Evolutionary conservation across 75 land plant genomes (phyloP).

Genomic region (Pinus taeda): DNA sequence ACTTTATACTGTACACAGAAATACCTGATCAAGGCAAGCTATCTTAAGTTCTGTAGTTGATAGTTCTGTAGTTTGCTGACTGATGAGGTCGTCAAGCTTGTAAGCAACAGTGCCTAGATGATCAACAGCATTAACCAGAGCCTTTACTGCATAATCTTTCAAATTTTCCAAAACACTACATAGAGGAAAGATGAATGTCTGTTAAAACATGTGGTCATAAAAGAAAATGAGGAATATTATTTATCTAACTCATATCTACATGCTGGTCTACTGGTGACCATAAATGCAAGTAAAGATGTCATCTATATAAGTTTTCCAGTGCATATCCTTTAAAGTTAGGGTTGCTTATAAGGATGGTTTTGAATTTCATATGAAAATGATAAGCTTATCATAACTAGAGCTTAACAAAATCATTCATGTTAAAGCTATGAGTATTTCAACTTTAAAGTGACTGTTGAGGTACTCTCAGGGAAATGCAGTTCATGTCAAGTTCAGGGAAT

Average conservation of each 20-base stretch:
- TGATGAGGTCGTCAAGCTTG: constrained; percentile 84
- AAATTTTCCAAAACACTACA: constrained; percentile 92
- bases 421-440: neutral
- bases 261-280: neutral
- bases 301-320: neutral
- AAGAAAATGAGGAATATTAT: neutral
- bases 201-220: neutral
- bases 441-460: neutral
- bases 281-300: neutral
- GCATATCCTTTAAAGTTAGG: neutral
- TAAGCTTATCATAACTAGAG: too few relatives aligned
- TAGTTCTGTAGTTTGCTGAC: constrained; percentile 74
- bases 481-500: neutral
- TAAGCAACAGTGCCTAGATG: constrained; percentile 98
- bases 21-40: constrained; percentile 78
- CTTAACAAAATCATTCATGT: too few relatives aligned
- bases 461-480: neutral
- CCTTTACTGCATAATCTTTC: constrained; percentile 93
- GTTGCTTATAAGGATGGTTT: neutral
- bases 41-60: constrained; percentile 66
- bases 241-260: neutral
- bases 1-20: neutral
- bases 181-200: neutral
- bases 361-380: too few relatives aligned
- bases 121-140: constrained; percentile 98